These are phyloP conservation scores for Chaetomium strumarium DNA, from an alignment of 2,329 filamentous ascomycete species.

Conservation along the genomic window DNA sequence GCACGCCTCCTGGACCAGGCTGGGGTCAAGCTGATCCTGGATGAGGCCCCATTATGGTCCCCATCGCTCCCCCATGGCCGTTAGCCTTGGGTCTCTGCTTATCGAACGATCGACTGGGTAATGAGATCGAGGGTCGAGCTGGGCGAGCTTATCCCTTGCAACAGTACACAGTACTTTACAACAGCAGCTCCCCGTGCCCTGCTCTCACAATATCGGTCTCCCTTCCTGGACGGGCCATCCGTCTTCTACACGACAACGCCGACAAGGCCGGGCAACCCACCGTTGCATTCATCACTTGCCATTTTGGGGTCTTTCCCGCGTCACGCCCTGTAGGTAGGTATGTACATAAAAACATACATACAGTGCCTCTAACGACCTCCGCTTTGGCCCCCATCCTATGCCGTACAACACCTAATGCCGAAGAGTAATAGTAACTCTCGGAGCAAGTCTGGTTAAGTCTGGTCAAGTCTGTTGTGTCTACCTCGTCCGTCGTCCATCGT, in stretches of 20 bases:
- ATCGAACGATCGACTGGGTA: conserved; percentile 21
- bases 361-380: conserved; percentile 8
- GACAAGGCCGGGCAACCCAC: background rate
- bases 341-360: no score
- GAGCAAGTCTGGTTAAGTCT: background rate
- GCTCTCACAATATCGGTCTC: conserved; percentile 1
- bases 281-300: conserved; percentile 16
- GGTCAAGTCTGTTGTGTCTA: conserved; percentile 5
- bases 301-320: conserved; percentile 18
- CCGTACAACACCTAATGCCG: background rate
- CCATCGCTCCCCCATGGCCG: conserved; percentile 9
- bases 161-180: conserved; percentile 2
- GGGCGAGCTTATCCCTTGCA: conserved; percentile 12
- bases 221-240: conserved; percentile 3
- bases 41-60: conserved; percentile 4
- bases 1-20: conserved; percentile 16
- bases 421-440: background rate
- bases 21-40: conserved; percentile 21
- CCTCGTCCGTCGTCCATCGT: background rate
- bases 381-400: conserved; percentile 2
- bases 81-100: conserved; percentile 15
- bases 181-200: conserved; percentile 7
- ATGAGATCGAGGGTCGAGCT: conserved; percentile 23
- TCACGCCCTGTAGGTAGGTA: conserved; percentile 6
- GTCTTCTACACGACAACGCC: conserved; percentile 8